These are phyloP conservation scores for Angomonas ambiguus DNA, from an alignment of 208 protist genomes.

Conservation along the genomic window DNA sequence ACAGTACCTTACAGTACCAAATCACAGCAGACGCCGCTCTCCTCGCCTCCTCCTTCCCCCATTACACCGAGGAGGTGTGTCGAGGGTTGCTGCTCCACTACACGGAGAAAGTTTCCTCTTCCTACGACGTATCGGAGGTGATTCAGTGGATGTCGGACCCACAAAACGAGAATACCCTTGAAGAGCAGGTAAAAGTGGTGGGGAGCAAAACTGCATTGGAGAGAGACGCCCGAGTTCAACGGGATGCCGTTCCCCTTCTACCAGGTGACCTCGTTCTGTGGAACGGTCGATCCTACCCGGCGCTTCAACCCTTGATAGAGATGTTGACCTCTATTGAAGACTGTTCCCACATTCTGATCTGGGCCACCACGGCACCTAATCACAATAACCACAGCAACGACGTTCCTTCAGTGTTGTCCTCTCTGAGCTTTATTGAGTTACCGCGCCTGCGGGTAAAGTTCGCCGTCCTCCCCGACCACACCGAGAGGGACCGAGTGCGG, in stretches of 20 bases:
- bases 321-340: conserved; percentile 70
- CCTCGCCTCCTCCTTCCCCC: conserved; percentile 27
- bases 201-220: background rate
- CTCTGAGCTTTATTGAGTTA: conserved; percentile 81
- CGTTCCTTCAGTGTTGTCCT: background rate
- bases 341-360: conserved; percentile 84
- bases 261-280: conserved; percentile 36
- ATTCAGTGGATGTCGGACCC: conserved; percentile 21
- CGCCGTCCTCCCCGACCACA: conserved; percentile 31
- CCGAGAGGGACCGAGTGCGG: conserved; percentile 33
- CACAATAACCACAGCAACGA: too few relatives aligned
- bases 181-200: background rate
- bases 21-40: conserved; percentile 28
- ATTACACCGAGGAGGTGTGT: conserved; percentile 26
- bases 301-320: conserved; percentile 40
- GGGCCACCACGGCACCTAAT: conserved; percentile 28
- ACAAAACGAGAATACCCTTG: conserved; percentile 13
- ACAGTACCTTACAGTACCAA: background rate
- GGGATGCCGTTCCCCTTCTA: background rate
- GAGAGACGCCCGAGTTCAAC: background rate
- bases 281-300: conserved; percentile 33
- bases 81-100: conserved; percentile 14
- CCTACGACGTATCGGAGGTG: conserved; percentile 19
- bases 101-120: conserved; percentile 3
- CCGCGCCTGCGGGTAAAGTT: conserved; percentile 87